Conservation (phyloP, 2,329 filamentous ascomycete genomes). For the Phaeosphaeriaceae sp. region DNA sequence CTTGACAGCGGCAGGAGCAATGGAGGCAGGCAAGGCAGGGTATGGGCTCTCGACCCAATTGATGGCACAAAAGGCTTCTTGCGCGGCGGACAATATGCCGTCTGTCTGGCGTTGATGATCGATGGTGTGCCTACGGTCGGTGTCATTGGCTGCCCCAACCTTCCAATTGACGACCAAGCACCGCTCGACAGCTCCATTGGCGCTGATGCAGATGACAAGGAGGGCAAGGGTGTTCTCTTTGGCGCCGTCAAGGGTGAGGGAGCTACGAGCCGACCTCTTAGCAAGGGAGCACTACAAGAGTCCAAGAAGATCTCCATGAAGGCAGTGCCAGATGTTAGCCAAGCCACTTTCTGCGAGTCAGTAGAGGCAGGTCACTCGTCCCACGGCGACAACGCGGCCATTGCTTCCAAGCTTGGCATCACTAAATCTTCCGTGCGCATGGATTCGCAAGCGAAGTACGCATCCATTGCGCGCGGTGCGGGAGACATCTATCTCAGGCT, state of each 20-base stretch:
- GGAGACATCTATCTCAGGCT: conserved; percentile 94
- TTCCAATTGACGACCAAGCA: conserved; percentile 82
- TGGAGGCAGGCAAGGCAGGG: conserved; percentile 76
- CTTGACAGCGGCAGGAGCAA: conserved; percentile 69
- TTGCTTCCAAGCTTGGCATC: conserved; percentile 85
- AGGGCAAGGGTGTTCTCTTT: conserved; percentile 85
- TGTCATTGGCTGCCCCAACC: conserved; percentile 93
- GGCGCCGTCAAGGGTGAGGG: conserved; percentile 81
- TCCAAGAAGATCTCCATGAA: conserved; percentile 80
- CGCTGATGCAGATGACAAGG: conserved; percentile 73
- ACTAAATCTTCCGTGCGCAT: conserved; percentile 89
- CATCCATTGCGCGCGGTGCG: conserved; percentile 88
- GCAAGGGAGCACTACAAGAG: conserved; percentile 60
- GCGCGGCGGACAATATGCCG: conserved; percentile 94
- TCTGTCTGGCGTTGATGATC: conserved; percentile 89
- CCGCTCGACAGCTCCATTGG: conserved; percentile 76
- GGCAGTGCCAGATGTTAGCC: conserved; percentile 72
- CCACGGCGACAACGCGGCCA: conserved; percentile 84
- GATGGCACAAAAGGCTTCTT: conserved; percentile 98
- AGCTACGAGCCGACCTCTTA: conserved; percentile 78
- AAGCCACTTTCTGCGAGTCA: conserved; percentile 94
- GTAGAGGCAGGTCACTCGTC: conserved; percentile 93
- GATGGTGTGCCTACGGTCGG: conserved; percentile 94
- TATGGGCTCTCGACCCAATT: conserved; percentile 97
- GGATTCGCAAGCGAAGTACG: conserved; percentile 99